A percentile compares a stretch with the other conserved stretches of the same genome.
Evolutionary conservation across 139 green algal genomes (phyloP).

Genomic region (Eudorina sp.): DNA sequence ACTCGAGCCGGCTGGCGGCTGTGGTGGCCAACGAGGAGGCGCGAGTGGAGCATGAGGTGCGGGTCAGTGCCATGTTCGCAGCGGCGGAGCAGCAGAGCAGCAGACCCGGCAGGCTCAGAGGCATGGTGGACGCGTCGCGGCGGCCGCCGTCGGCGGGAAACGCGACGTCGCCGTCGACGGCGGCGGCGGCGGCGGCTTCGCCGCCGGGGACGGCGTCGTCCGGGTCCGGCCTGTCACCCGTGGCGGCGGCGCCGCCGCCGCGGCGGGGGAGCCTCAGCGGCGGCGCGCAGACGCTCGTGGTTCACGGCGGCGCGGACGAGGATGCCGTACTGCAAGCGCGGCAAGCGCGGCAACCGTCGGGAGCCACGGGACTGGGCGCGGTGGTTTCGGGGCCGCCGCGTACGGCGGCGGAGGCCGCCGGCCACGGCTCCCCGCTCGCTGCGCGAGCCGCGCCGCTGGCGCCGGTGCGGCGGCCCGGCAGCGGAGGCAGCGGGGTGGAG

Average conservation of each 20-base stretch:
- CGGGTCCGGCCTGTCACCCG: too few relatives aligned
- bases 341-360: neutral
- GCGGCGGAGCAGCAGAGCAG: conserved; percentile 37
- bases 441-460: neutral
- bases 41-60: conserved; percentile 54
- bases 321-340: neutral
- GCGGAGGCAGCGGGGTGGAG: conserved; percentile 1
- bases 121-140: conserved; percentile 56
- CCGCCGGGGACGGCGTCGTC: neutral
- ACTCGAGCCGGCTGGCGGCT: conserved; percentile 42
- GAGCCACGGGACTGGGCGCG: too few relatives aligned
- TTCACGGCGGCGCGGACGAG: neutral
- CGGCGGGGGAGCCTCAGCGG: neutral
- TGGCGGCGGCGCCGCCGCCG: neutral
- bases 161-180: neutral
- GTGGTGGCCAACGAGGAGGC: conserved; percentile 51
- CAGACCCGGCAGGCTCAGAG: conserved; percentile 42
- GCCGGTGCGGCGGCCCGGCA: conserved; percentile 17
- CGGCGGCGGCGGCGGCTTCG: neutral
- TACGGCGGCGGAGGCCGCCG: neutral
- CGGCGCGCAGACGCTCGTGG: conserved; percentile 24
- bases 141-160: neutral
- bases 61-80: conserved; percentile 55
- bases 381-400: too few relatives aligned
- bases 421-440: neutral